These are phyloP conservation scores for Zanthoxylum bungeanum DNA, from an alignment of 345 rosid species.

Conservation along the genomic window DNA sequence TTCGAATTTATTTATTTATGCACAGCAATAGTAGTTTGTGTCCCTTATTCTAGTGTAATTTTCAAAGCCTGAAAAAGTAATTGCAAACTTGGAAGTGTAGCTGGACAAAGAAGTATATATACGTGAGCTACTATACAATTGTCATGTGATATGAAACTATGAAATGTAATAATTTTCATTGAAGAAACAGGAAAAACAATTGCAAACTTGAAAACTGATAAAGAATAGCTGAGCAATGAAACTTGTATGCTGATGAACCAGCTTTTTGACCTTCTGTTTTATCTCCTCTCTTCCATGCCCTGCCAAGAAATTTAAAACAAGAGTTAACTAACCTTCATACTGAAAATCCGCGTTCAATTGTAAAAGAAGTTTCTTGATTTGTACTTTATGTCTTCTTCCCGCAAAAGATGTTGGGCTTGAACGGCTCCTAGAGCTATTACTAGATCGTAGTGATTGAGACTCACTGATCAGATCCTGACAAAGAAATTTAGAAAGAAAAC, in stretches of 20 bases:
- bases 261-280: not conserved
- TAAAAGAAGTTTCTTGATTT: not conserved
- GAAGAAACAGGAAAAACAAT: not conserved
- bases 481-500: not conserved
- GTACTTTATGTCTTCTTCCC: constrained; percentile 17
- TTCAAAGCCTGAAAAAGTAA: not conserved
- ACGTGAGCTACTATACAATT: not conserved
- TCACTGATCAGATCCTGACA: constrained; percentile 45
- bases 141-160: not conserved
- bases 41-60: not conserved
- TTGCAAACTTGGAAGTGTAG: not conserved
- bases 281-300: not conserved
- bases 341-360: not conserved
- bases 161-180: not conserved
- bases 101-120: not conserved
- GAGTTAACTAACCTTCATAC: not conserved
- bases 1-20: not conserved
- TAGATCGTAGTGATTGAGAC: constrained; percentile 23
- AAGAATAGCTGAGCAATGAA: not conserved
- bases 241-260: not conserved
- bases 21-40: not conserved
- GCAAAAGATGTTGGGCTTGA: constrained; percentile 30
- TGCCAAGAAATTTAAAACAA: not conserved
- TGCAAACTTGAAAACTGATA: not conserved
- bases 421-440: constrained; percentile 32